Percentiles rank a stretch among this genome's conserved stretches.
phyloP scores from a whole-genome alignment of 2,329 filamentous ascomycete genomes.

The Pseudocercospora fuligena region DNA sequence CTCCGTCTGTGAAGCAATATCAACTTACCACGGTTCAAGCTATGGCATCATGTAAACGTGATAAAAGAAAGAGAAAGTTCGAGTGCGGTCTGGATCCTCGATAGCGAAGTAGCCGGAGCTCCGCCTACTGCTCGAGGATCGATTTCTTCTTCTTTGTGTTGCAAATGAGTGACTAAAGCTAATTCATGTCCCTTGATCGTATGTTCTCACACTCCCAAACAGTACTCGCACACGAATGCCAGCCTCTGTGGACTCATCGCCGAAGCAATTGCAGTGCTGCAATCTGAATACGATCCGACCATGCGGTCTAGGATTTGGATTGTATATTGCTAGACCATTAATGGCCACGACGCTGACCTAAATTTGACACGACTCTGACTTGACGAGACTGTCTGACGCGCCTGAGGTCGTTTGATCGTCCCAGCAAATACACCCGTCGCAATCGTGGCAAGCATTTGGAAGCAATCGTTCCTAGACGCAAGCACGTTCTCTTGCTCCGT shows the following conservation, averaged over 20 bases:
- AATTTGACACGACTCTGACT: background rate
- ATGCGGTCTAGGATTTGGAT: background rate
- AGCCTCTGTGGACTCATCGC: slow-evolving; percentile 1
- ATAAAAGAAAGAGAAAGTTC: background rate
- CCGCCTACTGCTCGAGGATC: background rate
- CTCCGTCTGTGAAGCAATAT: no score
- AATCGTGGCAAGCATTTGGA: background rate
- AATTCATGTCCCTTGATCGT: slow-evolving; percentile 5
- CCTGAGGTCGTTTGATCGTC: background rate
- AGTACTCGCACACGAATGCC: background rate
- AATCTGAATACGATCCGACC: background rate
- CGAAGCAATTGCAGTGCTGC: background rate
- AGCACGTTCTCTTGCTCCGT: background rate
- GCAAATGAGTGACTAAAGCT: slow-evolving; percentile 24
- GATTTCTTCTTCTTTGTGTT: slow-evolving; percentile 21
- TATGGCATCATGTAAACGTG: background rate
- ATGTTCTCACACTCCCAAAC: background rate
- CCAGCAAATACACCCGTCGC: background rate
- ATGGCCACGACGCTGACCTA: background rate
- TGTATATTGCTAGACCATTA: background rate
- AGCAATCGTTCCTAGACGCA: background rate
- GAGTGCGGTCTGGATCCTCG: background rate
- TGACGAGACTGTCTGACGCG: background rate
- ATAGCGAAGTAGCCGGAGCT: background rate
- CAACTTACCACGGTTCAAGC: background rate